Evolutionary conservation across 768 basidiomycete genomes (phyloP).

Genomic region (Lactifluus pinguis): DNA sequence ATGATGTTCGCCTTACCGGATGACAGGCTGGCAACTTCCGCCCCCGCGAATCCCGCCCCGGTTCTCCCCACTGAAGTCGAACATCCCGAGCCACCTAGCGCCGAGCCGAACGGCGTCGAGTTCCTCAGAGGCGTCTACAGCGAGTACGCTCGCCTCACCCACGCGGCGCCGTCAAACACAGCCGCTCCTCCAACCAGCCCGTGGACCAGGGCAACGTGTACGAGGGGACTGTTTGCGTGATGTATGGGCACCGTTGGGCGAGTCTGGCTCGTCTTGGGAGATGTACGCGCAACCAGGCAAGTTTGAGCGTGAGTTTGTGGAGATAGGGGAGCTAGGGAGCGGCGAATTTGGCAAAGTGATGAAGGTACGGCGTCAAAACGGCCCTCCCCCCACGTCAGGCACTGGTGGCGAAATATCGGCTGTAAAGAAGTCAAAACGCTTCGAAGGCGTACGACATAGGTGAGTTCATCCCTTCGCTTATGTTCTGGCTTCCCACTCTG

Average conservation of each 20-base stretch:
- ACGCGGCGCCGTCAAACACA: neutral
- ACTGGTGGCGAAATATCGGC: conserved; percentile 47
- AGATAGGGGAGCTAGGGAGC: conserved; percentile 74
- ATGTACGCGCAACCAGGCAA: conserved; percentile 48
- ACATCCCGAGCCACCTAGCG: conserved; percentile 27
- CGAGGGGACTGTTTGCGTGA: neutral
- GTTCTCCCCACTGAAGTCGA: conserved; percentile 39
- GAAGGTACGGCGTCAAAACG: conserved; percentile 64
- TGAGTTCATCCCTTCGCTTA: conserved; percentile 32
- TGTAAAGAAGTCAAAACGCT: conserved; percentile 89
- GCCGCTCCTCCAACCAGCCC: neutral
- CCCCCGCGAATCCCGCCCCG: conserved; percentile 40
- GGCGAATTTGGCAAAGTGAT: conserved; percentile 94
- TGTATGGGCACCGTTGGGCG: neutral
- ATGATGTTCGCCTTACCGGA: neutral
- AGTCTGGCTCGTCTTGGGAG: neutral
- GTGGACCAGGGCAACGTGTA: neutral
- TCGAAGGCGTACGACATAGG: conserved; percentile 88
- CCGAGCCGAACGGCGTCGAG: conserved; percentile 47
- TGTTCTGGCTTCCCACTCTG: neutral
- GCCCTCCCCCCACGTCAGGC: conserved; percentile 22
- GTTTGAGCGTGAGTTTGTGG: conserved; percentile 75
- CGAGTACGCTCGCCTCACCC: conserved; percentile 11
- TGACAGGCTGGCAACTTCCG: conserved; percentile 48
- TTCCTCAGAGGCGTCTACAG: conserved; percentile 36